Evolutionary conservation across 768 basidiomycete genomes (phyloP).

Genomic region (Mycena galopus): DNA sequence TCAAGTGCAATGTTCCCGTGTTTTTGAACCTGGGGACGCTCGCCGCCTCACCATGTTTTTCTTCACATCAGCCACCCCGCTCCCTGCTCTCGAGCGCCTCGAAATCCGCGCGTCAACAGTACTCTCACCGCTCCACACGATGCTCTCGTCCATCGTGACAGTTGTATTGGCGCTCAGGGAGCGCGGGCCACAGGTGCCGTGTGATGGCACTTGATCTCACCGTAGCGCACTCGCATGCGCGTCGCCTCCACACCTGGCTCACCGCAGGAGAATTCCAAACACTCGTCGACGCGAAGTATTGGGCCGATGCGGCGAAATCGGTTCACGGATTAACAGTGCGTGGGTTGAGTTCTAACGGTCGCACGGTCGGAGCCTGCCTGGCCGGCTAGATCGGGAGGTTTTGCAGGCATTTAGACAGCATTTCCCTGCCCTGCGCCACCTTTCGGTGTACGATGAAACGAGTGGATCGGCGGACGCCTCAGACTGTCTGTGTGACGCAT

Average conservation of each 20-base stretch:
- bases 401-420: not conserved
- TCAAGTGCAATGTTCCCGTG: not conserved
- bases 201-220: not conserved
- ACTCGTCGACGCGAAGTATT: not conserved
- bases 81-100: slow-evolving; percentile 6
- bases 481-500: no score
- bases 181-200: not conserved
- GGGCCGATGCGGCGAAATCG: not conserved
- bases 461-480: no score
- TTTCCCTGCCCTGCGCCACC: not conserved
- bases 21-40: not conserved
- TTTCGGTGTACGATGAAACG: not conserved
- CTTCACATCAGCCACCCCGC: not conserved
- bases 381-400: not conserved
- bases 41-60: slow-evolving; percentile 10
- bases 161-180: not conserved
- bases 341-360: no score
- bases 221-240: not conserved
- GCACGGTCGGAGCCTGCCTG: no score
- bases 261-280: not conserved
- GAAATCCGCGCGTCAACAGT: not conserved
- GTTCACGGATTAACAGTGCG: not conserved
- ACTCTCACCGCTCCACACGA: not conserved
- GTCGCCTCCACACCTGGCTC: not conserved
- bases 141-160: not conserved